Evolutionary conservation across 257 asterid genomes (phyloP), one percentile per base, ranked within the genome.

Genomic region (Dorcoceras hygrometricum): DNA sequence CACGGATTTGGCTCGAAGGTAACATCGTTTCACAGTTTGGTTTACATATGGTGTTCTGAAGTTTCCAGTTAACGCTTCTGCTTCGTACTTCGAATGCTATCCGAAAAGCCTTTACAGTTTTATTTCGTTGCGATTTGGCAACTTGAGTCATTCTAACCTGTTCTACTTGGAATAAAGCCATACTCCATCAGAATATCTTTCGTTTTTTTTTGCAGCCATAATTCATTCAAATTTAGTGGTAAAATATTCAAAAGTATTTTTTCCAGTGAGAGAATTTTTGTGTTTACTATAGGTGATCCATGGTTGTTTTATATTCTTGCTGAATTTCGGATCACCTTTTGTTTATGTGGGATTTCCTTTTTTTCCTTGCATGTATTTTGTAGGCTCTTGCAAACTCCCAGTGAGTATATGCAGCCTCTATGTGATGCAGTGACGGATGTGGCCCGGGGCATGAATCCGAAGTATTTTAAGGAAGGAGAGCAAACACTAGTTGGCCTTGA

Each of bases 391-490:
- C 91, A 90, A 72, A 80, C 88, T 74, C 99, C 99, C 6, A 81
- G 95, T 43, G 99, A 93, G 81, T 93, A 84, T 78, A 77, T 86
- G 90, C 99, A 93, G 77, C 95, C 99, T 18, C 80, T 93, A 1
- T 79, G 83, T 67, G 99, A 90, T 81, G 84, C 96, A 19, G 84
- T 90, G 78, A 88, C 97, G 4, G 97, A 90, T 23, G 74, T 82
- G 70, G 86, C 75, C 3, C 87, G 89, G 43, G 78, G 87, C 71
- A 71, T 78, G 80, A 73, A 86, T 62, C 81, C 87, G 22, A 93
- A 93, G 86, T 90, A 90, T 77, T 80, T 90, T 72, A 93, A 85
- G 81, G 97, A 88, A 77, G 98, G 95, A 50, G 96, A 93, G 78
- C 99, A 93, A 60, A 73, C 90, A 48, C 74, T 84, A 62, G 96